Evolutionary conservation across 2,329 filamentous ascomycete genomes (phyloP).

Genomic region (Leptographium galeiforme): DNA sequence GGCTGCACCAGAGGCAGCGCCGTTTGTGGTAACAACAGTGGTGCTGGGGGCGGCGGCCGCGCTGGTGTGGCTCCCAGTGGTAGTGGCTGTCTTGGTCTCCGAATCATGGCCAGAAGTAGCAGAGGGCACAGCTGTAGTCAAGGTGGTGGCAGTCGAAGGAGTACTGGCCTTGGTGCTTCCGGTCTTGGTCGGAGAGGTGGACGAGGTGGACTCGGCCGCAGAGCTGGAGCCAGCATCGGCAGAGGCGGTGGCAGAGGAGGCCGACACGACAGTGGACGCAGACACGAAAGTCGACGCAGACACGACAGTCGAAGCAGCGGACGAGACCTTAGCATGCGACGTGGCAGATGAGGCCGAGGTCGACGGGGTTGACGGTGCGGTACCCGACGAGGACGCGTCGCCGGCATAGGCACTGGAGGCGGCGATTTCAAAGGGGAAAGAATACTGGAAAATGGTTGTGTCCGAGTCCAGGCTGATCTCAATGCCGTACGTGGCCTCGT

Average conservation of each 20-base stretch:
- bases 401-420: slow-evolving; percentile 16
- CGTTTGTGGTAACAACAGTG: background rate
- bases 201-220: slow-evolving; percentile 1
- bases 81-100: slow-evolving; percentile 6
- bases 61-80: slow-evolving; percentile 1
- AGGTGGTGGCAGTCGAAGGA: background rate
- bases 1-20: background rate
- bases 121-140: background rate
- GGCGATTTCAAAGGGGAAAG: slow-evolving; percentile 44
- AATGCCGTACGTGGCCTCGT: slow-evolving; percentile 41
- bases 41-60: background rate
- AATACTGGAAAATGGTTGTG: slow-evolving; percentile 43
- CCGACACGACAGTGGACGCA: background rate
- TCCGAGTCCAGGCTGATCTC: slow-evolving; percentile 36
- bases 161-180: slow-evolving; percentile 2
- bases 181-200: background rate
- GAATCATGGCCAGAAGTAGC: slow-evolving; percentile 5
- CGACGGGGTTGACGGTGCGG: slow-evolving; percentile 8
- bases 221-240: background rate
- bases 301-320: background rate
- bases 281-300: no score
- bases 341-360: background rate
- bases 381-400: slow-evolving; percentile 1
- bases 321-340: background rate
- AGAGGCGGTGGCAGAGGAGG: background rate